Conservation (phyloP, 1,284 basidiomycete genomes). For the Leccinum griseonigrum region DNA sequence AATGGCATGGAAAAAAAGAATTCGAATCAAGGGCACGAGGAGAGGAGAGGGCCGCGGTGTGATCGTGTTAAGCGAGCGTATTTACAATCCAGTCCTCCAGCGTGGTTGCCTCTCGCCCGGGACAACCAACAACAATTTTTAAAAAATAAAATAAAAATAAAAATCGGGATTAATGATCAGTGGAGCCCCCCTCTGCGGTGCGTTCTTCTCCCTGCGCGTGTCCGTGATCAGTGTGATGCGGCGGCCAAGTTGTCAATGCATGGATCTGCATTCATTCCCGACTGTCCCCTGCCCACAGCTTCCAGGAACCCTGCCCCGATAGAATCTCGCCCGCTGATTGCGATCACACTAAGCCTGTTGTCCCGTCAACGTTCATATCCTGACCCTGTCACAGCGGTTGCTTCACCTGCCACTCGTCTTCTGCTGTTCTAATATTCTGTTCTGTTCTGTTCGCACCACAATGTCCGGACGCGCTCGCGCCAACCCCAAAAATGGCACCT, state of each 20-base stretch:
- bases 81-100: conserved; percentile 37
- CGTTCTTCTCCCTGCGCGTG: not conserved
- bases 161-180: not conserved
- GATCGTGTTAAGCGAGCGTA: conserved; percentile 39
- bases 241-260: conserved; percentile 1
- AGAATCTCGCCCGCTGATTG: conserved; percentile 23
- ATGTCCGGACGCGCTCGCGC: conserved; percentile 26
- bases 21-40: conserved; percentile 64
- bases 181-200: not conserved
- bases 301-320: conserved; percentile 31
- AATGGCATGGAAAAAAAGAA: conserved; percentile 59
- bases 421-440: conserved; percentile 7
- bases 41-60: conserved; percentile 54
- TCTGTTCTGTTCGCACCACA: conserved; percentile 28
- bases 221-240: conserved; percentile 8
- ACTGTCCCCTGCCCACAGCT: conserved; percentile 21
- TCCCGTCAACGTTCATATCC: conserved; percentile 11
- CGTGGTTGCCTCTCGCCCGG: conserved; percentile 16
- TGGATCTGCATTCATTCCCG: conserved; percentile 38
- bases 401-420: conserved; percentile 7
- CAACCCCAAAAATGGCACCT: conserved; percentile 18
- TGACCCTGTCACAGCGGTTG: conserved; percentile 19
- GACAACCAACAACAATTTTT: not conserved
- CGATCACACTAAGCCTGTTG: conserved; percentile 20
- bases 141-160: not conserved